Base-by-base conservation (phyloP, 2,329 filamentous ascomycete species). In the Fusarium paranaense region DNA sequence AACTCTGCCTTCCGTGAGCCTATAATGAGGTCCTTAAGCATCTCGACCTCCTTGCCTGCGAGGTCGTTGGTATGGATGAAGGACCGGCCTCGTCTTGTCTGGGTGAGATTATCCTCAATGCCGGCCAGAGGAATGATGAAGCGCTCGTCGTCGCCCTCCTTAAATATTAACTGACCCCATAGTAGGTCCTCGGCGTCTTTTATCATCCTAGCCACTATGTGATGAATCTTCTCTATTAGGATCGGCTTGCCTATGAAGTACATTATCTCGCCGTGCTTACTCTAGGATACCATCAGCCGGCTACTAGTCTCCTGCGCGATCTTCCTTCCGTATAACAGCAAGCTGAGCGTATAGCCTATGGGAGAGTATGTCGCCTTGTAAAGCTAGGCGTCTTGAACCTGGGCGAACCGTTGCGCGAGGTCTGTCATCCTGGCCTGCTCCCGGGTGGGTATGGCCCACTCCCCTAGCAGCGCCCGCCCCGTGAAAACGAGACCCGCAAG, bases 311-410 rank as follows among this genome's bases (percentile, higher is more conserved):
- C 45, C 38, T 56, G 13, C 14, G 35, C 18, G 20, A 63, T 63
- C 33, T 63, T 63, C 45, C n/a, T 62, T 47, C 37, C 14, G 13
- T 30, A 62, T 47, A 62, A 37, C 6, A 62, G 40, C 16, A 62
- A 35, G 61, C 61, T 63, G 14, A 63, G 35, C 32, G 40, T 63
- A 38, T 63, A 54, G 32, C 45, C 61, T 20, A 63, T 63, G 13
- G 33, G 47, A 20, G 33, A 63, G 61, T 63, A 63, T 40, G 18
- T 63, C 10, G 47, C 61, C 47, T 54, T 63, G 30, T 20, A 63
- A 13, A 63, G 47, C 61, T 11, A 63, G 45, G 18, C 20, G 18
- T 63, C 47, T 38, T 22, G 25, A 27, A 63, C 47, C 22, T 63
- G 11, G 30, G 47, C 18, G 22, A 63, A 63, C 38, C n/a, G 9